These are phyloP conservation scores for Quercus cerris DNA, from an alignment of 306 rosid genomes.

Conservation along the genomic window DNA sequence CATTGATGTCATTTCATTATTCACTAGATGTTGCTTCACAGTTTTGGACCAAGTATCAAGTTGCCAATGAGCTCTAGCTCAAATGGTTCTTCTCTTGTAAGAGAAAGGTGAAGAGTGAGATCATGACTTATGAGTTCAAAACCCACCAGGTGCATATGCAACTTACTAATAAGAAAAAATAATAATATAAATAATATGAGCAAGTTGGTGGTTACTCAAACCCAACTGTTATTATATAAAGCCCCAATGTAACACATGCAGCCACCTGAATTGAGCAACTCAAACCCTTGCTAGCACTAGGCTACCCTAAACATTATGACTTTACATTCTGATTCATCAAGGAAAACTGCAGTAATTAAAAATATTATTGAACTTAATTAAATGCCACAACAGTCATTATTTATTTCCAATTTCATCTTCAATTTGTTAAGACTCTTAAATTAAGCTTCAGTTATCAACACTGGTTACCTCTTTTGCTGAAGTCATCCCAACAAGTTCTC, in stretches of 20 bases:
- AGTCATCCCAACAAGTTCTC: not conserved
- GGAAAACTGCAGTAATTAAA: too few relatives aligned
- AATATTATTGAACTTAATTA: not conserved
- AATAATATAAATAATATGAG: not conserved
- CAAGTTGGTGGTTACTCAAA: not conserved
- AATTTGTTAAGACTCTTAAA: not conserved
- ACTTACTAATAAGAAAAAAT: too few relatives aligned
- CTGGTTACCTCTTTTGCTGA: not conserved
- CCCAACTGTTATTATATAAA: not conserved
- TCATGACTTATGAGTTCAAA: too few relatives aligned
- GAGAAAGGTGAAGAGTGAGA: too few relatives aligned
- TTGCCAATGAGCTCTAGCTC: too few relatives aligned
- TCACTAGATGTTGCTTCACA: not conserved
- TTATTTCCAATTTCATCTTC: not conserved
- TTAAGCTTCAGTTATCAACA: not conserved
- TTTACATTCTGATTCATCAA: not conserved
- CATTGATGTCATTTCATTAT: not conserved
- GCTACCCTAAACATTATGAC: not conserved
- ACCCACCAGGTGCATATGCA: too few relatives aligned
- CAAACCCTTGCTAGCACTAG: not conserved
- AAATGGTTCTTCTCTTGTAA: too few relatives aligned
- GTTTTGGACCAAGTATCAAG: not conserved
- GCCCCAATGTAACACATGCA: not conserved
- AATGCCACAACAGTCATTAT: not conserved
- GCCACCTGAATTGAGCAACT: not conserved